Evolutionary conservation across 1,284 basidiomycete species (phyloP).

Genomic region (Tremellales sp.): DNA sequence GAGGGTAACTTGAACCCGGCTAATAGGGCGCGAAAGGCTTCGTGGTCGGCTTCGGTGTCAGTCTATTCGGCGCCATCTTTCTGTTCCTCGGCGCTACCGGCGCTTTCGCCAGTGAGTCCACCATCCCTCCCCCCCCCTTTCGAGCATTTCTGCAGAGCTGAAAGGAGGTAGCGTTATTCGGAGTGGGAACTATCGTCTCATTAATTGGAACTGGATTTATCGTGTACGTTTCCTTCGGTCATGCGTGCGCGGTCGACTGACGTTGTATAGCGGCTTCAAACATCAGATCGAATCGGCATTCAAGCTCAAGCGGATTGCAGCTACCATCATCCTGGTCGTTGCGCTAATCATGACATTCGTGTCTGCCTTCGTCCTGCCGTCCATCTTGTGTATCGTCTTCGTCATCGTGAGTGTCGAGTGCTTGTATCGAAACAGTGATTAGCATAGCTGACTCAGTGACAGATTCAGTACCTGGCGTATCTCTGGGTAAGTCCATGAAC

Average conservation of each 20-base stretch:
- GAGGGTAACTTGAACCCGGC: not conserved
- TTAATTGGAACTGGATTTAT: slow-evolving; percentile 86
- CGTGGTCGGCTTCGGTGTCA: slow-evolving; percentile 68
- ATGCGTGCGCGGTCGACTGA: not conserved
- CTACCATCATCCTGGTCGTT: slow-evolving; percentile 71
- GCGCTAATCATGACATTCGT: slow-evolving; percentile 75
- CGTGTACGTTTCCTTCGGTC: slow-evolving; percentile 61
- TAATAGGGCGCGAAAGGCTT: slow-evolving; percentile 52
- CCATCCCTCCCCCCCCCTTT: too few relatives aligned
- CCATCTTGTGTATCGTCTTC: slow-evolving; percentile 55
- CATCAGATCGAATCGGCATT: slow-evolving; percentile 86
- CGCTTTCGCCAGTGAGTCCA: slow-evolving; percentile 69
- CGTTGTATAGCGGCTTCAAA: slow-evolving; percentile 57
- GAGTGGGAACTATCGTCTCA: slow-evolving; percentile 73
- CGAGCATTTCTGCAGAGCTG: not conserved
- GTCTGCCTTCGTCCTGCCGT: slow-evolving; percentile 60
- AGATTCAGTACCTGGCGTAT: slow-evolving; percentile 58
- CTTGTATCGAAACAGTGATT: slow-evolving; percentile 7
- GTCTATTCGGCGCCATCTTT: slow-evolving; percentile 73
- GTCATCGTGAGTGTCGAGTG: slow-evolving; percentile 72
- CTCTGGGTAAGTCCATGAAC: slow-evolving; percentile 59
- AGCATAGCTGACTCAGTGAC: not conserved
- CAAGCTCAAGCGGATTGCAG: slow-evolving; percentile 81
- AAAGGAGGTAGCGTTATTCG: slow-evolving; percentile 68
- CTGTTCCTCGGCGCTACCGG: slow-evolving; percentile 66